Base-by-base conservation (phyloP, 2,329 filamentous ascomycete genomes). In the Claviceps purpurea region DNA sequence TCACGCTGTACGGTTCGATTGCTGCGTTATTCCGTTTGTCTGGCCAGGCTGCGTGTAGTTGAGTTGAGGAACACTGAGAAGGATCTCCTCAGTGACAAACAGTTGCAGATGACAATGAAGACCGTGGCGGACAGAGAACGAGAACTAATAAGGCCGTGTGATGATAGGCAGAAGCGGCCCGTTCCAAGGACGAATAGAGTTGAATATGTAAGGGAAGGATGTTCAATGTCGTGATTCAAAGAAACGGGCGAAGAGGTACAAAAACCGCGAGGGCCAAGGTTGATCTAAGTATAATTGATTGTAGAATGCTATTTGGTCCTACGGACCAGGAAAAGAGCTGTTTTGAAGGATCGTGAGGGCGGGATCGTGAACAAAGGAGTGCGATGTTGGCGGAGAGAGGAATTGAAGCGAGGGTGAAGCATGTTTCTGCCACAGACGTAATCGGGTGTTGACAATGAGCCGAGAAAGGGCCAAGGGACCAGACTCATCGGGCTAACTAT, bases 11-110 rank as follows among this genome's bases (percentile, higher is more conserved):
- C 11, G 48, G 7, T 6, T 50, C 6, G 11, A 18, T 58, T 14
- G 26, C 14, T 50, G 45, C 16, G 7, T 48, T 51, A 13, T 52
- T 50, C 8, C 55, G 52, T 10, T 59, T 55, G 3, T n/a, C 16
- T 48, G 58, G 54, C 30, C 56, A 55, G 50, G 56, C 58, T 57
- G 49, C n/a, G 56, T 56, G 39, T 63, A 56, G 26, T 51, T 54
- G 53, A 56, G 30, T 51, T 54, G 53, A 61, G 60, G 37, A 61
- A 55, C 8, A 16, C 48, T 44, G 10, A 49, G 22, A 2, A 20
- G 30, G 13, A 18, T n/a, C 22, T 20, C 18, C 18, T 37, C 18
- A 10, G 43, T 18, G 26, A 8, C 8, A 11, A 34, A 34, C 30
- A 11, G 30, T 34, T 34, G 38, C 38, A 34, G 22, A 18, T 26